Evolutionary conservation across 2,329 filamentous ascomycete species (phyloP).

Genomic region (Moelleriella libera): DNA sequence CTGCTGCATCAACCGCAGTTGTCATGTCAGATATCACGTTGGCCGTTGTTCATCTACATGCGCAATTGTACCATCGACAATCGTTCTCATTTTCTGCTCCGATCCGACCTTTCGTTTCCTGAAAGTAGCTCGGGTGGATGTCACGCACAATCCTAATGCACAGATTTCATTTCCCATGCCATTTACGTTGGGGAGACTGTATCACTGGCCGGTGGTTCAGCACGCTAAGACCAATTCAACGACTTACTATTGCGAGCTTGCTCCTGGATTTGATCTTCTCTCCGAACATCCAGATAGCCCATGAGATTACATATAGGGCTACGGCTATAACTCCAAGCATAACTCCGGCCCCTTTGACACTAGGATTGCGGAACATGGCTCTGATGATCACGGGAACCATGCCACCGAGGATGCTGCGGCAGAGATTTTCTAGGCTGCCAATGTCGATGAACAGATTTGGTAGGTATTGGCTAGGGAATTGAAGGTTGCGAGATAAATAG

Average conservation of each 20-base stretch:
- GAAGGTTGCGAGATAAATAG: slow-evolving; percentile 76
- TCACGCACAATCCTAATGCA: no score
- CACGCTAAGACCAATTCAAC: not conserved
- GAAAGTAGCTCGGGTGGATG: no score
- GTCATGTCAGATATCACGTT: no score
- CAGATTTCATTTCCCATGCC: not conserved
- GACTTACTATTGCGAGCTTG: slow-evolving; percentile 53
- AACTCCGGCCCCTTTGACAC: slow-evolving; percentile 56
- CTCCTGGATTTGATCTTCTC: slow-evolving; percentile 61
- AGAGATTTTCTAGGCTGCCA: slow-evolving; percentile 77
- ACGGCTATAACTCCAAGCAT: slow-evolving; percentile 61
- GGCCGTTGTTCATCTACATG: no score
- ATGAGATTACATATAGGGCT: slow-evolving; percentile 66
- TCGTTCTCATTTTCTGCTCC: no score
- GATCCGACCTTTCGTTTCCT: no score
- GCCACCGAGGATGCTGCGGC: slow-evolving; percentile 71
- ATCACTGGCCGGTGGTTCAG: not conserved
- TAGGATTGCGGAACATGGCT: slow-evolving; percentile 59
- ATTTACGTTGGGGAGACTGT: not conserved
- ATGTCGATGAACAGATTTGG: slow-evolving; percentile 67
- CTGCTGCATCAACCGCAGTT: no score
- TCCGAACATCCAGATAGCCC: slow-evolving; percentile 70
- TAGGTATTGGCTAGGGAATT: slow-evolving; percentile 90
- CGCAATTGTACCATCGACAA: no score
- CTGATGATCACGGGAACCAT: slow-evolving; percentile 66